A percentile compares a stretch with the other conserved stretches of the same genome.
Evolutionary conservation across 345 rosid species (phyloP).

Genomic region (Gossypium herbaceum): DNA sequence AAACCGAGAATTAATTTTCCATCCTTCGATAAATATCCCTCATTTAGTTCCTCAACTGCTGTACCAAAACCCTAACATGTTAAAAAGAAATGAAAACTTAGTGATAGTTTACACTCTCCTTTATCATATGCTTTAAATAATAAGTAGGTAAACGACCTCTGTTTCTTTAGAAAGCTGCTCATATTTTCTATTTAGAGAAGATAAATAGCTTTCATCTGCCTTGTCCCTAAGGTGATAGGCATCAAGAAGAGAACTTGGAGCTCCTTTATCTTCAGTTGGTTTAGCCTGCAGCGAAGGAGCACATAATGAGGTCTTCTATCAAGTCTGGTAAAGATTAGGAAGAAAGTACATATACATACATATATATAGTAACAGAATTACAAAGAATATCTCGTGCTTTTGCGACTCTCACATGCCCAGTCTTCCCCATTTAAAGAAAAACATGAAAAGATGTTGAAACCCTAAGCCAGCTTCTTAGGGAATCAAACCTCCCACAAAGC

Average conservation of each 20-base stretch:
- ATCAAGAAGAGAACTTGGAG: slow-evolving; percentile 58
- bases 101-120: slow-evolving; percentile 7
- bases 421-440: slow-evolving; percentile 1
- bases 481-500: background rate
- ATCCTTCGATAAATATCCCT: slow-evolving; percentile 49
- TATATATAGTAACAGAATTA: background rate
- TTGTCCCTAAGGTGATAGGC: slow-evolving; percentile 61
- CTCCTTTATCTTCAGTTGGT: slow-evolving; percentile 26
- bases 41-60: slow-evolving; percentile 52
- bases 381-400: background rate
- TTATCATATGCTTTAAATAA: slow-evolving; percentile 8
- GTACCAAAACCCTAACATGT: slow-evolving; percentile 43
- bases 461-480: background rate
- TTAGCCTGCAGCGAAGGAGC: slow-evolving; percentile 33
- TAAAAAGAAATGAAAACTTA: slow-evolving; percentile 21
- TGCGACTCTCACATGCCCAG: background rate
- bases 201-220: slow-evolving; percentile 31
- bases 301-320: background rate
- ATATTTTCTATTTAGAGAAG: slow-evolving; percentile 11
- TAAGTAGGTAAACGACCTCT: slow-evolving; percentile 35
- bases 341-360: background rate
- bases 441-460: background rate
- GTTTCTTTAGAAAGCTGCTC: slow-evolving; percentile 32
- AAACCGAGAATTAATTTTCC: slow-evolving; percentile 78
- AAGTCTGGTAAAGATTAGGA: background rate